Base-by-base conservation (phyloP, 2,329 filamentous ascomycete genomes). In the Apiospora koreana region DNA sequence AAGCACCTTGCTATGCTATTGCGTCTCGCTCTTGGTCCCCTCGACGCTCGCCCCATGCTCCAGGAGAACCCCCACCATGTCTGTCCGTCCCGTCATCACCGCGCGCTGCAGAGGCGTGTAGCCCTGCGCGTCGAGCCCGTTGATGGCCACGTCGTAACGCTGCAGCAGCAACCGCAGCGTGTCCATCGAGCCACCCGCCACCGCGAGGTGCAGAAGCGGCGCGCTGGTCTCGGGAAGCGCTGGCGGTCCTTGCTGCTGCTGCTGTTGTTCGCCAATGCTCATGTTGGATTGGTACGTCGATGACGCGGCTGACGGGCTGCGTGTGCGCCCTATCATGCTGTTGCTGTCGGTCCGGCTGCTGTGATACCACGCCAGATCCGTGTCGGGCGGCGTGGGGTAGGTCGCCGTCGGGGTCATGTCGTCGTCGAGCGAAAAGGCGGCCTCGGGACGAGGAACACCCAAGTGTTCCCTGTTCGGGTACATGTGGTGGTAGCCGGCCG, bases 101-200 rank as follows among this genome's bases (percentile, higher is more conserved):
- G 74, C 74, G 8, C 74, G 74, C 50, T 76, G 74, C 5, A 76
- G 74, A 9, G 74, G 73, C 25, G 74, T 76, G 68, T 74, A 76
- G 21, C 74, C 74, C 25, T 72, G 70, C 48, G 70, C 72, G n/a
- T 76, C 74, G 58, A 71, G 69, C 25, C 72, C 74, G 64, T 76
- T 74, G 54, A 76, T 72, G 14, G 74, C 74, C 41, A 74, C 72
- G 66, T 74, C 73, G 70, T 72, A 73, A 67, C 74, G 72, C 62
- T 73, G 75, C 23, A 76, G 74, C 41, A 76, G 72, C n/a, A 75
- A 73, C 48, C 73, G 74, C 35, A 76, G 71, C 4, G 74, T 76
- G 35, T 75, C 74, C 43, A 75, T 73, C 67, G 75, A 74, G 65
- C 74, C 74, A 16, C 73, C 73, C 31, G 73, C 73, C n/a, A 75